A percentile compares a stretch with the other conserved stretches of the same genome.
Evolutionary conservation across 768 basidiomycete species (phyloP).

Genomic region (Hemileccinum impolitum): DNA sequence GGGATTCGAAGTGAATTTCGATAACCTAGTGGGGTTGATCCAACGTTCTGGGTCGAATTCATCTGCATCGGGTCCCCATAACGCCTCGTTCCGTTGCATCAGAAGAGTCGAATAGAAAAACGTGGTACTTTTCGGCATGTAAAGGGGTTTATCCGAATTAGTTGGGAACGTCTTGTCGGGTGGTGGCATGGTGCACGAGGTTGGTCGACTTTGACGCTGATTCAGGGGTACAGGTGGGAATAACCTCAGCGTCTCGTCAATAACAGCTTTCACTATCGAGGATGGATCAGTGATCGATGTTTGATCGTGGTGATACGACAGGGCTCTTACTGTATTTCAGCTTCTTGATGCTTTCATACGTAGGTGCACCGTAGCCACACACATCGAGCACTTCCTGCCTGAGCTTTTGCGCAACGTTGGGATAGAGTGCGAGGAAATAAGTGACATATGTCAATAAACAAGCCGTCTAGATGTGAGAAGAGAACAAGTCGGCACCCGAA

Average conservation of each 20-base stretch:
- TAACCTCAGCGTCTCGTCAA: slow-evolving; percentile 74
- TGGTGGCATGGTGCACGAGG: slow-evolving; percentile 48
- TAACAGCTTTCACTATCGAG: slow-evolving; percentile 61
- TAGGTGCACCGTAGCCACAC: slow-evolving; percentile 51
- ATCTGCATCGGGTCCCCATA: slow-evolving; percentile 77
- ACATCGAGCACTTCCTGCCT: slow-evolving; percentile 59
- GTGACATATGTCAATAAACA: slow-evolving; percentile 64
- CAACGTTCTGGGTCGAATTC: slow-evolving; percentile 79
- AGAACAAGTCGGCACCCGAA: neutral
- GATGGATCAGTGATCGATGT: slow-evolving; percentile 4
- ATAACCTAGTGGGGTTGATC: slow-evolving; percentile 56
- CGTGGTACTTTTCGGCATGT: slow-evolving; percentile 55
- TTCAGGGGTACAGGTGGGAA: slow-evolving; percentile 81
- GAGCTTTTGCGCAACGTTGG: slow-evolving; percentile 49
- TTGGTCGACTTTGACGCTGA: slow-evolving; percentile 52
- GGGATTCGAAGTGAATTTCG: slow-evolving; percentile 52
- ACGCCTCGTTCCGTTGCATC: slow-evolving; percentile 59
- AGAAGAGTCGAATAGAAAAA: slow-evolving; percentile 61
- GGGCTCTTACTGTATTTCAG: slow-evolving; percentile 59
- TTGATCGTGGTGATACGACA: neutral
- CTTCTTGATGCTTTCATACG: slow-evolving; percentile 52
- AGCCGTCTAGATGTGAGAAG: slow-evolving; percentile 48
- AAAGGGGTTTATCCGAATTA: slow-evolving; percentile 41
- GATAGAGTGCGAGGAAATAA: slow-evolving; percentile 67
- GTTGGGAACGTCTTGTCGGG: slow-evolving; percentile 46